A percentile compares a stretch with the other conserved stretches of the same genome.
phyloP scores from a whole-genome alignment of 345 rosid genomes.

The Moricandia moricandioides region DNA sequence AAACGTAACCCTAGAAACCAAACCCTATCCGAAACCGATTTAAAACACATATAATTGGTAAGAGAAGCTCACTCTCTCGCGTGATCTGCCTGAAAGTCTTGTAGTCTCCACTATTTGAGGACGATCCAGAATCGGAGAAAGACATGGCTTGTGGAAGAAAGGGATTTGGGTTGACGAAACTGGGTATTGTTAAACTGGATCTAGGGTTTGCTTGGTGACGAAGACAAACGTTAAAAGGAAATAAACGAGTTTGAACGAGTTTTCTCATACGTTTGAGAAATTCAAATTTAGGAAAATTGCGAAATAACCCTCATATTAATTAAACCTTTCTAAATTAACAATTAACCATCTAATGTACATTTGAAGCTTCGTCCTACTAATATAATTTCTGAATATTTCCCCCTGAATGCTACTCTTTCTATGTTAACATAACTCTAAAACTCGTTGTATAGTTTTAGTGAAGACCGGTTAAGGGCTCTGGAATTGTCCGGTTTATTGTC shows the following conservation, averaged over 20 bases:
- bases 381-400: no score
- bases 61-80: constrained; percentile 64
- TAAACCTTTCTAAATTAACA: no score
- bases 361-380: not conserved
- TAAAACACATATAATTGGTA: not conserved
- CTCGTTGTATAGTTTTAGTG: no score
- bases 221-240: constrained; percentile 25
- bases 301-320: no score
- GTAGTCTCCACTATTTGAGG: constrained; percentile 57
- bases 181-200: not conserved
- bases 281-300: not conserved
- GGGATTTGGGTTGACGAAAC: not conserved
- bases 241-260: constrained; percentile 24
- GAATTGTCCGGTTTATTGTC: no score
- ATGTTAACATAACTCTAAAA: no score
- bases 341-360: no score
- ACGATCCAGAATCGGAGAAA: constrained; percentile 85
- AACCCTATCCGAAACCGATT: not conserved
- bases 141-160: constrained; percentile 48
- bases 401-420: no score
- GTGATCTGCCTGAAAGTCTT: constrained; percentile 70
- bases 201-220: constrained; percentile 40
- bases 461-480: no score
- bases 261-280: constrained; percentile 14
- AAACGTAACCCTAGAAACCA: constrained; percentile 10